Evolutionary conservation across 2,329 filamentous ascomycete genomes (phyloP).

Genomic region (Epichloe gansuensis): DNA sequence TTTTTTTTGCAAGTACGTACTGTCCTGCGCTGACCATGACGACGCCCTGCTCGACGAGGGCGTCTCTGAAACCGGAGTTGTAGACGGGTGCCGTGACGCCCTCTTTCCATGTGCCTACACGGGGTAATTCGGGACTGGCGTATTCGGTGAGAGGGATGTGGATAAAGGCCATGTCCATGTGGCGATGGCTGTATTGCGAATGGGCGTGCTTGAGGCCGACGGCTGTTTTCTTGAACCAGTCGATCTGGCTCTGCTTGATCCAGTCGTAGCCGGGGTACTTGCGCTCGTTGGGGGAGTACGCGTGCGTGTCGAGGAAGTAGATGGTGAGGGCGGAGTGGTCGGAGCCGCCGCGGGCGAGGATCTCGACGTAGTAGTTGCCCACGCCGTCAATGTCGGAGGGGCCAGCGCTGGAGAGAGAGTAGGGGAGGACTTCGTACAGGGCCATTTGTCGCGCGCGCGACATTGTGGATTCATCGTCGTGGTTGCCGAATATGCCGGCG

Average conservation of each 20-base stretch:
- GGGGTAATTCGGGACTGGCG: constrained; percentile 44
- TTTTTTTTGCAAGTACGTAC: constrained; percentile 35
- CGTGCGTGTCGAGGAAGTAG: constrained; percentile 90
- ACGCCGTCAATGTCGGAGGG: constrained; percentile 77
- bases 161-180: constrained; percentile 94
- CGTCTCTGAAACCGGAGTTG: constrained; percentile 88
- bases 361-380: constrained; percentile 88
- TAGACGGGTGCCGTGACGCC: constrained; percentile 74
- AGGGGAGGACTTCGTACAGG: constrained; percentile 74
- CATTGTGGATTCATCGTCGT: constrained; percentile 83
- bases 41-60: constrained; percentile 72
- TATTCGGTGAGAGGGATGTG: constrained; percentile 96
- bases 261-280: constrained; percentile 92
- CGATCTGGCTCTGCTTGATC: constrained; percentile 87
- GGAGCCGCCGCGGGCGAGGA: constrained; percentile 65
- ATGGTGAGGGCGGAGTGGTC: constrained; percentile 84
- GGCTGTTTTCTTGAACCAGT: constrained; percentile 81
- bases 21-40: constrained; percentile 85
- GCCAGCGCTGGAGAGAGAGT: constrained; percentile 74
- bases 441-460: constrained; percentile 70
- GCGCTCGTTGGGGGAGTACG: constrained; percentile 85
- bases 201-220: constrained; percentile 63
- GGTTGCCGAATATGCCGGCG: constrained; percentile 90
- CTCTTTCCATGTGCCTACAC: constrained; percentile 61
- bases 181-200: constrained; percentile 74